Conservation (phyloP, 164 flowering plant species). For the Macadamia tetraphylla region DNA sequence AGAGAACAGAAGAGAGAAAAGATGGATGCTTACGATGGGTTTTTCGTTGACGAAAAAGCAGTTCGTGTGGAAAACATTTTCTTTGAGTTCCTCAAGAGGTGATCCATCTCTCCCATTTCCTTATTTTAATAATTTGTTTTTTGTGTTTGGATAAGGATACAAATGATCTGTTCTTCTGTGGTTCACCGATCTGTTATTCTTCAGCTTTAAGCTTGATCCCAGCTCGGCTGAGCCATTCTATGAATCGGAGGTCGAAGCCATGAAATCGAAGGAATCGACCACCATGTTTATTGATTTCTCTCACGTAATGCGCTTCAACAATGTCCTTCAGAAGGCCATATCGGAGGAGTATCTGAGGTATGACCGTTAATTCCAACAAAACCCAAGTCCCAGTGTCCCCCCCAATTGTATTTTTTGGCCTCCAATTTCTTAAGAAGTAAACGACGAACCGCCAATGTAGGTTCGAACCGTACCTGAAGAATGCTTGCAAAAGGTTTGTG, state of each 20-base stretch:
- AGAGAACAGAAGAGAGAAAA: not conserved
- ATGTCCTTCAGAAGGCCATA: conserved; percentile 71
- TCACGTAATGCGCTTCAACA: conserved; percentile 78
- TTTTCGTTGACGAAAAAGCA: conserved; percentile 74
- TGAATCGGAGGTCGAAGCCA: conserved; percentile 65
- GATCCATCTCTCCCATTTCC: not conserved
- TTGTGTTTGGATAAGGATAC: no score
- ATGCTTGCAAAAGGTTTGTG: conserved; percentile 89
- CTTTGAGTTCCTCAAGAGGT: conserved; percentile 87
- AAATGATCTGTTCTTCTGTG: not conserved
- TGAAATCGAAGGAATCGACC: conserved; percentile 63
- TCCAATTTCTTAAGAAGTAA: not conserved
- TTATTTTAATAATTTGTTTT: not conserved
- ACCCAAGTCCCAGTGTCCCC: not conserved
- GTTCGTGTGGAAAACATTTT: conserved; percentile 77
- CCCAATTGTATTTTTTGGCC: no score
- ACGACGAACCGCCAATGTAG: conserved; percentile 19
- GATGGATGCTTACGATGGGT: conserved; percentile 42
- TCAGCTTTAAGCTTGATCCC: conserved; percentile 45
- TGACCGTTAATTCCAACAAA: not conserved
- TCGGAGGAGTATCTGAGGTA: conserved; percentile 81
- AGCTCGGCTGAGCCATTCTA: conserved; percentile 43
- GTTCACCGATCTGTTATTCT: not conserved
- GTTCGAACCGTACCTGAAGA: conserved; percentile 80
- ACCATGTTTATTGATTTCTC: conserved; percentile 95